phyloP scores from a whole-genome alignment of 2,329 filamentous ascomycete species.

The Fusarium tjaetaba region DNA sequence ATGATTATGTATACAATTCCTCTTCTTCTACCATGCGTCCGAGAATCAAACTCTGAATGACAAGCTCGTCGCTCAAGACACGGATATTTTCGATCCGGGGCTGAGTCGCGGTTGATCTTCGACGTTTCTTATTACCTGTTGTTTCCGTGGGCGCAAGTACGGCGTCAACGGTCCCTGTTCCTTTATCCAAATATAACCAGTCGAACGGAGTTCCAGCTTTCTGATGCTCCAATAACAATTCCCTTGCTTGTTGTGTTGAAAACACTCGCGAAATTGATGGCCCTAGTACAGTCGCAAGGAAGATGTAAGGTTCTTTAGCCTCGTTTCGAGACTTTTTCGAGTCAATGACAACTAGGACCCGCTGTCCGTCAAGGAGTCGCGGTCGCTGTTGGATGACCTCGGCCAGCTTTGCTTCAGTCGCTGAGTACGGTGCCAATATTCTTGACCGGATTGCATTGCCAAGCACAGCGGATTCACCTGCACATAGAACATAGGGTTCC shows the following conservation, averaged over 20 bases:
- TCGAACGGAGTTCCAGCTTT: conserved; percentile 65
- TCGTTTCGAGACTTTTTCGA: conserved; percentile 66
- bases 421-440: conserved; percentile 69
- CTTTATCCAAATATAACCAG: conserved; percentile 82
- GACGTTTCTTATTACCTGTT: conserved; percentile 53
- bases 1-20: conserved; percentile 48
- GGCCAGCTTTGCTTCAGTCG: conserved; percentile 63
- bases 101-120: conserved; percentile 41
- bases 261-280: conserved; percentile 74
- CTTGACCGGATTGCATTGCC: conserved; percentile 82
- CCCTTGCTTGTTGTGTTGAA: conserved; percentile 72
- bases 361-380: conserved; percentile 70
- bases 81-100: conserved; percentile 62
- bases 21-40: conserved; percentile 77
- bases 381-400: conserved; percentile 69
- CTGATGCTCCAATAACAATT: conserved; percentile 63
- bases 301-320: conserved; percentile 77
- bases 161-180: conserved; percentile 62
- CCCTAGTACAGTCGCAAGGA: conserved; percentile 82
- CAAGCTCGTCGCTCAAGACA: conserved; percentile 83
- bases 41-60: conserved; percentile 92
- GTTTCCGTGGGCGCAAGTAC: conserved; percentile 53
- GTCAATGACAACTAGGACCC: conserved; percentile 76
- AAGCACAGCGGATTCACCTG: conserved; percentile 81
- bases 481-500: conserved; percentile 83